A percentile compares a stretch with the other conserved stretches of the same genome.
phyloP scores from a whole-genome alignment of 768 basidiomycete species.

The Mycena leptocephala region DNA sequence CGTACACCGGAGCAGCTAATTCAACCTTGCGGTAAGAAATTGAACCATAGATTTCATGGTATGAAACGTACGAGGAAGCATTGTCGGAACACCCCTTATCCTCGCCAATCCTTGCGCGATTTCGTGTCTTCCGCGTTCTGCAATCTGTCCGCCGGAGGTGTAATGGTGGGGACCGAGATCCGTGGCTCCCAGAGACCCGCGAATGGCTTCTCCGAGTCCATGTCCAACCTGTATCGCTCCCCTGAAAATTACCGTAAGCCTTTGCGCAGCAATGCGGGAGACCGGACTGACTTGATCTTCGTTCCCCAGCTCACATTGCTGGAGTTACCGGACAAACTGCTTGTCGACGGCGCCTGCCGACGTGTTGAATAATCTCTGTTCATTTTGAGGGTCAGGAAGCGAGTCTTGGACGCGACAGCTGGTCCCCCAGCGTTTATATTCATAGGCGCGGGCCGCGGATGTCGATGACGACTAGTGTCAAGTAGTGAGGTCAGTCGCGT shows the following conservation, averaged over 20 bases:
- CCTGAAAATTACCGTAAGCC: neutral
- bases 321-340: constrained; percentile 2
- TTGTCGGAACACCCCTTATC: constrained; percentile 22
- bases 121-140: constrained; percentile 33
- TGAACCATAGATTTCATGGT: neutral
- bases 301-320: constrained; percentile 34
- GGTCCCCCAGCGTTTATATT: neutral
- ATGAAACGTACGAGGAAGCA: constrained; percentile 26
- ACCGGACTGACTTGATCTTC: constrained; percentile 21
- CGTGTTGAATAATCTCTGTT: constrained; percentile 17
- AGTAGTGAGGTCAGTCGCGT: constrained; percentile 17
- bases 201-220: constrained; percentile 31
- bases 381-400: neutral
- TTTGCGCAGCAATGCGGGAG: neutral
- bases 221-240: constrained; percentile 36
- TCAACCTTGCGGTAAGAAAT: neutral
- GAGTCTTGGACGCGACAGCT: neutral
- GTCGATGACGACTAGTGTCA: constrained; percentile 7
- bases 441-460: neutral
- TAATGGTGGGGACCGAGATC: constrained; percentile 20
- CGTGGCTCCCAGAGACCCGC: constrained; percentile 29
- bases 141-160: constrained; percentile 31
- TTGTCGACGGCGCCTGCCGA: neutral
- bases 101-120: constrained; percentile 33
- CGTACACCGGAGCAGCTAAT: constrained; percentile 33